phyloP scores from a whole-genome alignment of 371 early-diverging fungal genomes.

The Rhizopus arrhizus region DNA sequence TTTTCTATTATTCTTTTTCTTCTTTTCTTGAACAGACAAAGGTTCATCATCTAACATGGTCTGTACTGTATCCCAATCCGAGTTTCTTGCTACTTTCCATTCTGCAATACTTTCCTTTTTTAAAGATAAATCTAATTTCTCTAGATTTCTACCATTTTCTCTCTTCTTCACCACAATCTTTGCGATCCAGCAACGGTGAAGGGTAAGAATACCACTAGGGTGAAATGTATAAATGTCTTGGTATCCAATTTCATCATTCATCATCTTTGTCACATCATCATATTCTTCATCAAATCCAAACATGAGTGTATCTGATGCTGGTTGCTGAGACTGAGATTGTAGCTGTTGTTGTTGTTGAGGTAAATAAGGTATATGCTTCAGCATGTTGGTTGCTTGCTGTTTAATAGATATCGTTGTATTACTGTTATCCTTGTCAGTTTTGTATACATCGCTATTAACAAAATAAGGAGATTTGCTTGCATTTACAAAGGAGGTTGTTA shows the following conservation, averaged over 20 bases:
- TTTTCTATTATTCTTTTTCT: slow-evolving; percentile 12
- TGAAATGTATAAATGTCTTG: slow-evolving; percentile 65
- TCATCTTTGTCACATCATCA: slow-evolving; percentile 38
- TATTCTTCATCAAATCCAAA: slow-evolving; percentile 61
- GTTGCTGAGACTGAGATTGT: not conserved
- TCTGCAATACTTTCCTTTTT: slow-evolving; percentile 65
- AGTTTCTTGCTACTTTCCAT: slow-evolving; percentile 56
- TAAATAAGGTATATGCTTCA: slow-evolving; percentile 28
- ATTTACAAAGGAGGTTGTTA: slow-evolving; percentile 43
- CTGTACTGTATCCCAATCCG: slow-evolving; percentile 52
- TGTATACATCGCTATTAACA: slow-evolving; percentile 15
- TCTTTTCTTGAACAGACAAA: slow-evolving; percentile 10
- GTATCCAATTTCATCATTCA: slow-evolving; percentile 53
- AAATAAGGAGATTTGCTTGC: slow-evolving; percentile 35
- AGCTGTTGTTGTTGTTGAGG: slow-evolving; percentile 12
- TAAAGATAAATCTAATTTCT: slow-evolving; percentile 52
- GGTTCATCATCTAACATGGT: not conserved
- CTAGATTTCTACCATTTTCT: slow-evolving; percentile 55
- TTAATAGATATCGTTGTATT: slow-evolving; percentile 24
- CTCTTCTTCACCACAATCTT: slow-evolving; percentile 52
- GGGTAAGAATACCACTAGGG: slow-evolving; percentile 58
- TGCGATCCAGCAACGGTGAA: slow-evolving; percentile 65
- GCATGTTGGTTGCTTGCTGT: slow-evolving; percentile 45
- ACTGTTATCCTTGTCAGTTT: slow-evolving; percentile 1
- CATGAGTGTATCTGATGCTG: slow-evolving; percentile 38